Evolutionary conservation across 176 grass and related monocot species (phyloP).

Genomic region (Paspalum notatum): DNA sequence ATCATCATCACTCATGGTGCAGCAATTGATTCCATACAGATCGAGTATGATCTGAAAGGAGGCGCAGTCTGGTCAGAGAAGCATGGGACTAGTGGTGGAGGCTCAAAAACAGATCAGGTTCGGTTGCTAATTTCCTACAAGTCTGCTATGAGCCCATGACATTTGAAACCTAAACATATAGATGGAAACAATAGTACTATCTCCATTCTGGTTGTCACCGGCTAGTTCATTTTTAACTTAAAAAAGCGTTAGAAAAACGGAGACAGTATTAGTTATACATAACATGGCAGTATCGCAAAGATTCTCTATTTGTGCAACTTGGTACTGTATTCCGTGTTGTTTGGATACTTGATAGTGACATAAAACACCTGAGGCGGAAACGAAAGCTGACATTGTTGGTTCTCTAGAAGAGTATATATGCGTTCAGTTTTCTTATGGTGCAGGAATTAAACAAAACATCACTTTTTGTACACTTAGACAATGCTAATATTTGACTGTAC

Average conservation of each 20-base stretch:
- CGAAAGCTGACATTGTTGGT: background rate
- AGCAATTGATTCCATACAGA: slow-evolving; percentile 47
- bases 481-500: background rate
- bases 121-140: background rate
- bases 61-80: slow-evolving; percentile 55
- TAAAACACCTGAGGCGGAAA: background rate
- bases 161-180: background rate
- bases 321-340: background rate
- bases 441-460: background rate
- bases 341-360: background rate
- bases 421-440: background rate
- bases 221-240: too few species aligned
- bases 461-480: background rate
- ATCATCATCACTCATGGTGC: slow-evolving; percentile 47
- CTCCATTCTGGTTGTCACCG: too few species aligned
- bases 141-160: background rate
- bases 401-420: background rate
- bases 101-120: slow-evolving; percentile 54
- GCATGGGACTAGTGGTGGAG: slow-evolving; percentile 42
- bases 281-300: background rate
- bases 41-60: slow-evolving; percentile 58
- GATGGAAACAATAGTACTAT: background rate
- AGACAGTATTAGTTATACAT: background rate
- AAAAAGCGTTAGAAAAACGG: too few species aligned
- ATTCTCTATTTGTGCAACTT: background rate